These are phyloP conservation scores for Panicum miliaceum DNA, from an alignment of 176 grass and related monocot species.

Conservation along the genomic window DNA sequence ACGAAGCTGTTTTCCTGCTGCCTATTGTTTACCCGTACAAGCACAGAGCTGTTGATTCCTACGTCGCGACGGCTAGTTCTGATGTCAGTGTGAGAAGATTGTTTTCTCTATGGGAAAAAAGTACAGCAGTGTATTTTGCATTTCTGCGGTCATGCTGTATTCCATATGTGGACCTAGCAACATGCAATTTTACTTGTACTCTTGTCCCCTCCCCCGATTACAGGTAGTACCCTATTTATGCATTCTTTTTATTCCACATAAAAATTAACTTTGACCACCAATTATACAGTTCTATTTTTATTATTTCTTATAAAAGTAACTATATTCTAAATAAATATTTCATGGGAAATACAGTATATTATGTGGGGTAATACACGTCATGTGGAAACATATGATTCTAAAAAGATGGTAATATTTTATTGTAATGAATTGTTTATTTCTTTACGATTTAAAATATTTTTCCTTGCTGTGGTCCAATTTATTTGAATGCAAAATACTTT, in stretches of 20 bases:
- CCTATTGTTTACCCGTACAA: no score
- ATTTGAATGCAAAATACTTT: no score
- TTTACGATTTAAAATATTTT: not conserved
- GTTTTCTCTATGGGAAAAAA: not conserved
- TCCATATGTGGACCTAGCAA: not conserved
- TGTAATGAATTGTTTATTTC: not conserved
- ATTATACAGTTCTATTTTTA: not conserved
- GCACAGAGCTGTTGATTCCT: no score
- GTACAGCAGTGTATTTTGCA: not conserved
- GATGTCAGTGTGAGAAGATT: conserved; percentile 23
- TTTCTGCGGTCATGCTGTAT: not conserved
- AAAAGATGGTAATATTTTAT: not conserved
- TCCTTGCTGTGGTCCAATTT: not conserved
- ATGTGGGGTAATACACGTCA: no score
- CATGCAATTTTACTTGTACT: not conserved
- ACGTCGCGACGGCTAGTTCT: no score
- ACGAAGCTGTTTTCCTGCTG: no score
- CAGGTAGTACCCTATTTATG: not conserved
- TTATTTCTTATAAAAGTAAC: not conserved
- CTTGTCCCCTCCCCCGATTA: not conserved
- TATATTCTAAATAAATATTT: no score
- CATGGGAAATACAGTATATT: no score
- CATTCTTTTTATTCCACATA: not conserved
- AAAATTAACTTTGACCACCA: not conserved
- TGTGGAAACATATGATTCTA: no score